Evolutionary conservation across 495 filamentous ascomycete genomes (phyloP).

Genomic region (Aspergillus homomorphus): DNA sequence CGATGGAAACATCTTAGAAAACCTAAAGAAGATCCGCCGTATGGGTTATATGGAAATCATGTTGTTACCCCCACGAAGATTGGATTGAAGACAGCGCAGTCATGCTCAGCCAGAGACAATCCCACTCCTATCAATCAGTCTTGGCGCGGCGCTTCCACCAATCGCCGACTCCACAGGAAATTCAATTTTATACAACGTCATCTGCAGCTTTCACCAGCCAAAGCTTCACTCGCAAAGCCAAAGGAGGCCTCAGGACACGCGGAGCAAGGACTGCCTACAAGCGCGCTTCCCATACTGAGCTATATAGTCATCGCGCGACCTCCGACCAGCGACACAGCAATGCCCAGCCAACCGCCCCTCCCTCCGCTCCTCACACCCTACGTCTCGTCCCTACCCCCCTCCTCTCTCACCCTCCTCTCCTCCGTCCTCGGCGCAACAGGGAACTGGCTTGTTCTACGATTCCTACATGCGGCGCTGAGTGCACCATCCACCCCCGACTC

Average conservation of each 20-base stretch:
- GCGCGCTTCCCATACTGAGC: neutral
- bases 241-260: no score
- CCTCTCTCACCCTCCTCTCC: conserved; percentile 69
- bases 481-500: conserved; percentile 20
- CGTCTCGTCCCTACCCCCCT: conserved; percentile 42
- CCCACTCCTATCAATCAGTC: conserved; percentile 1
- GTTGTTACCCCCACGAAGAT: no score
- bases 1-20: no score
- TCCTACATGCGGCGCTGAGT: conserved; percentile 55
- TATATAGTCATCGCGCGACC: neutral
- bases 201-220: conserved; percentile 4
- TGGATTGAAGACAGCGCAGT: no score
- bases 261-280: no score
- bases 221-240: no score
- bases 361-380: conserved; percentile 69
- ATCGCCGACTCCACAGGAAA: conserved; percentile 27
- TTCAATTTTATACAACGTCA: conserved; percentile 36
- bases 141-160: conserved; percentile 25
- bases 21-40: no score
- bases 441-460: conserved; percentile 71
- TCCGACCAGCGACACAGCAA: conserved; percentile 11
- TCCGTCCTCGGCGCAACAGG: conserved; percentile 66
- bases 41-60: no score
- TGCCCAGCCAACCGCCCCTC: conserved; percentile 53
- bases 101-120: no score